Evolutionary conservation across 495 filamentous ascomycete species (phyloP).

Genomic region (Annulohypoxylon bovei): DNA sequence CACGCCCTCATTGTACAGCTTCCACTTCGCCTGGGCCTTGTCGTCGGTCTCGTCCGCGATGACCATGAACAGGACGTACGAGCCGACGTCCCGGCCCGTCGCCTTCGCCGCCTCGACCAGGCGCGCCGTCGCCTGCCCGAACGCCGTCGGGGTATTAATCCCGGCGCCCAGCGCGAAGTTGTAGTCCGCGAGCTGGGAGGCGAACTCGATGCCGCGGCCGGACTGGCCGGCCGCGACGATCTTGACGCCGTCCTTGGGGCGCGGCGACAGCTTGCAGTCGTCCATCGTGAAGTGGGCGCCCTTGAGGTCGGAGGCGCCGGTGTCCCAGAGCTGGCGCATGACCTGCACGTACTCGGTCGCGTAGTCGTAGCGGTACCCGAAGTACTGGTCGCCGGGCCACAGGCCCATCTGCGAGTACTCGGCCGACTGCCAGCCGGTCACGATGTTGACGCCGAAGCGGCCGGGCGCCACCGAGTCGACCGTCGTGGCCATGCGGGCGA

Average conservation of each 20-base stretch:
- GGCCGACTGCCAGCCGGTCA: conserved; percentile 49
- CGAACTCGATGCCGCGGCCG: conserved; percentile 47
- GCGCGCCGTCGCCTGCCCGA: conserved; percentile 32
- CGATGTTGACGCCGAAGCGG: conserved; percentile 48
- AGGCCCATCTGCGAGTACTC: conserved; percentile 50
- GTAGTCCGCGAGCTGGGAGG: conserved; percentile 45
- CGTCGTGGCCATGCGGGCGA: conserved; percentile 46
- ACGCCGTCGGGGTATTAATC: conserved; percentile 45
- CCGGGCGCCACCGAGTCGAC: conserved; percentile 50
- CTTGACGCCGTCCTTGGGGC: conserved; percentile 40
- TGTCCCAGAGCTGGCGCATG: conserved; percentile 48
- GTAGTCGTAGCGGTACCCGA: conserved; percentile 50
- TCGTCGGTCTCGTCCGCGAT: conserved; percentile 49
- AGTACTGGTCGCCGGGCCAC: conserved; percentile 50
- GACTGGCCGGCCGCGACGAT: conserved; percentile 45
- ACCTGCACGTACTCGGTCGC: conserved; percentile 49
- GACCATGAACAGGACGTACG: conserved; percentile 48
- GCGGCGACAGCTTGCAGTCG: conserved; percentile 48
- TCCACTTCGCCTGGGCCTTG: conserved; percentile 46
- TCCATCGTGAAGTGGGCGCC: conserved; percentile 49
- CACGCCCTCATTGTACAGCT: conserved; percentile 44
- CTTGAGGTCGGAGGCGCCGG: conserved; percentile 48
- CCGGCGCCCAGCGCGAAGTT: conserved; percentile 46
- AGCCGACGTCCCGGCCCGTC: conserved; percentile 43
- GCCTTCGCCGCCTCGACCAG: conserved; percentile 40